Evolutionary conservation across 306 rosid genomes (phyloP).

Genomic region (Fagus crenata): DNA sequence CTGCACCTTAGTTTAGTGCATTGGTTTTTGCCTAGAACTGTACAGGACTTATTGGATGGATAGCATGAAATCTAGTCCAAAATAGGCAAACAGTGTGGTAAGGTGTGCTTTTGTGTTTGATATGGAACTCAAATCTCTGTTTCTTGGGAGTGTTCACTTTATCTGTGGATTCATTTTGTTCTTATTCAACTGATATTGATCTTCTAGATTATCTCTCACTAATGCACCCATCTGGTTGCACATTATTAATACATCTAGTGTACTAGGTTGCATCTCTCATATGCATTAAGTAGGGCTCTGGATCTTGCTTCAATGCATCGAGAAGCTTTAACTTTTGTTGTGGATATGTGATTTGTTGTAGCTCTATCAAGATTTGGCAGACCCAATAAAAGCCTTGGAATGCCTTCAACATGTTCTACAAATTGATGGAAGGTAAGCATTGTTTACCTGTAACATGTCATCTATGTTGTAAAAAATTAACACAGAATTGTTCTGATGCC

Average conservation of each 20-base stretch:
- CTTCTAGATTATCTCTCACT: not conserved
- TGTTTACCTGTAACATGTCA: conserved; percentile 29
- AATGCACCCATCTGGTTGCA: conserved; percentile 7
- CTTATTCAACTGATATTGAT: not conserved
- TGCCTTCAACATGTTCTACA: conserved; percentile 66
- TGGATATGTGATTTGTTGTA: conserved; percentile 30
- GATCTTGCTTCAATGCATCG: not conserved
- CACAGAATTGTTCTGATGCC: conserved; percentile 14
- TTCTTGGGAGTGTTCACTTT: not conserved
- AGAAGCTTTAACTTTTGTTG: conserved; percentile 16
- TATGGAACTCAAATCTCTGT: not conserved
- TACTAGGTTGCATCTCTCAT: not conserved
- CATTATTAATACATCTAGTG: not conserved
- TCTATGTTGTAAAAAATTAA: conserved; percentile 19
- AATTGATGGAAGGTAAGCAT: conserved; percentile 75
- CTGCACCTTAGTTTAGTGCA: not conserved
- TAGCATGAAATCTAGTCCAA: not conserved
- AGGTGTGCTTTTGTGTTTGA: not conserved
- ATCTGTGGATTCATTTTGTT: not conserved
- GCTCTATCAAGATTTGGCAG: conserved; percentile 67
- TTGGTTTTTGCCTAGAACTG: not conserved
- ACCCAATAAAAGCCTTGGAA: conserved; percentile 62
- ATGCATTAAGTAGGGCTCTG: not conserved
- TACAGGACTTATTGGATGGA: not conserved
- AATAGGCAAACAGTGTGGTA: not conserved